Evolutionary conservation across 441 rosid genomes (phyloP).

Genomic region (Adansonia grandidieri): DNA sequence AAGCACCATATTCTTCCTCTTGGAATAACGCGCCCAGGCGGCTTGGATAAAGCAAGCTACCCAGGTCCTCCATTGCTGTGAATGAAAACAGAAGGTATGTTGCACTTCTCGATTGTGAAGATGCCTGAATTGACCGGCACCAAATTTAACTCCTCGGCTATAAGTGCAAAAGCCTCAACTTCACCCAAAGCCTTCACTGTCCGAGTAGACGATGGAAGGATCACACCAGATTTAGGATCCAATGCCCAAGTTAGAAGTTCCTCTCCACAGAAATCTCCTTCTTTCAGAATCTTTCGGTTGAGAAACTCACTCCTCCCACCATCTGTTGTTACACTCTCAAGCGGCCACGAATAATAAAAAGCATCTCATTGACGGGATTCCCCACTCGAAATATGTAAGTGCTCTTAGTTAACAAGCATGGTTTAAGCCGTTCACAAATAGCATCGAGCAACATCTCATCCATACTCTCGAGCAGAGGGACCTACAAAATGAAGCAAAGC

Average conservation of each 20-base stretch:
- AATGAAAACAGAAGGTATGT: conserved; percentile 90
- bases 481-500: conserved; percentile 46
- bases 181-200: conserved; percentile 83
- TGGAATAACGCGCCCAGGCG: conserved; percentile 88
- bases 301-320: conserved; percentile 98
- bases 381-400: conserved; percentile 91
- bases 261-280: conserved; percentile 95
- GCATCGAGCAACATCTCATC: conserved; percentile 95
- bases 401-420: conserved; percentile 77
- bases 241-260: conserved; percentile 96
- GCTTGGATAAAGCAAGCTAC: conserved; percentile 97
- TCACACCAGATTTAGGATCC: conserved; percentile 83
- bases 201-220: conserved; percentile 90
- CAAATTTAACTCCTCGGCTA: conserved; percentile 86
- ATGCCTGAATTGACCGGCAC: conserved; percentile 89
- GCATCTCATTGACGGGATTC: conserved; percentile 97
- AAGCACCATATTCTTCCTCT: conserved; percentile 79
- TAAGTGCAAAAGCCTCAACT: conserved; percentile 90
- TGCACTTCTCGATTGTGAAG: conserved; percentile 95
- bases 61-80: conserved; percentile 99
- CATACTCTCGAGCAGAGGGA: conserved; percentile 88
- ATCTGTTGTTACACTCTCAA: conserved; percentile 91
- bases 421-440: conserved; percentile 90
- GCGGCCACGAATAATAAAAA: conserved; percentile 91
- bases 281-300: conserved; percentile 74